Base-by-base conservation (phyloP, 306 rosid genomes). In the Cicer bijugum region DNA sequence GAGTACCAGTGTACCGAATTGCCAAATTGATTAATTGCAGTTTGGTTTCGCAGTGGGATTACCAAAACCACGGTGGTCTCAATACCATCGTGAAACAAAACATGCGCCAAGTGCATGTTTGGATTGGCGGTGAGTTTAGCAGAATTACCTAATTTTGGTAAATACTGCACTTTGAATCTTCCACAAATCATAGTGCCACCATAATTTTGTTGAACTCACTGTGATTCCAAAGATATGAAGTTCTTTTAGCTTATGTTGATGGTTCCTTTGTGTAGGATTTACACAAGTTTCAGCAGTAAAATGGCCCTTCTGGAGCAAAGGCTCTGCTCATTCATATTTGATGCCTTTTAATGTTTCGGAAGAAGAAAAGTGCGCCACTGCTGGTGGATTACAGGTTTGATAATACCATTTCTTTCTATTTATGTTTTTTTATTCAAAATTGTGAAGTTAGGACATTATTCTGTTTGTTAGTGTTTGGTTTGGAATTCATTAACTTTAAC, bases 221-320 rank as follows among this genome's bases (percentile, higher is more conserved):
- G 33, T 23, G 33, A 23, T 23, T 23, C 33, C 4, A 23, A 23
- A 23, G 33, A 23, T 23, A 23, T 23, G 37, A 57, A 48, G 50
- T 69, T 71, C 6, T 23, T 73, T 4, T 42, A 16, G 63, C 71
- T 71, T 39, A 70, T 42, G 55, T 47, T 77, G 56, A 77, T 74
- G 64, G 67, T 50, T 28, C 12, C 50, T 62, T 52, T 79, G 67
- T 77, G 42, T 69, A 86, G 91, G 88, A 6, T 79, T 47, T 42
- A 12, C 55, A 3, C 84, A 70, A 42, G 78, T 78, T 68, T 79
- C 81, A 12, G 83, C 77, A 71, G 77, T 69, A 39, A 91, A 82
- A 20, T 85, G 92, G 96, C 89, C 86, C 16, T 88, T 85, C 79
- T 74, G 77, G 9, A 88, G 78, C 81, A 80, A 84, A 86, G 85